These are phyloP conservation scores for Hyaloraphidium curvatum DNA, from an alignment of 192 early-diverging fungal species.

Conservation along the genomic window DNA sequence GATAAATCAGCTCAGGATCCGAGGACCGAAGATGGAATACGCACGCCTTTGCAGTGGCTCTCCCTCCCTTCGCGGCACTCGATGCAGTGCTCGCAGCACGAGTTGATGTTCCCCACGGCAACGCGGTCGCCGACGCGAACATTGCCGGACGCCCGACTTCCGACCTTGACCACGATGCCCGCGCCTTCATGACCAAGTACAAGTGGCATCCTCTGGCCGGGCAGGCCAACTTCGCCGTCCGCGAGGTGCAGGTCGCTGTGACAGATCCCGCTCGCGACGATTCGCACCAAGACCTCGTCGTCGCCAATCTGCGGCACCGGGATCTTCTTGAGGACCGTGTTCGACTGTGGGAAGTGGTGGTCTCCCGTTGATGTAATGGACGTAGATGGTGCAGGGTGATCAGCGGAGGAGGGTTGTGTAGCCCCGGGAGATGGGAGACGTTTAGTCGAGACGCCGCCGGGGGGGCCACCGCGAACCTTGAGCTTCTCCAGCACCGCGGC, in stretches of 20 bases:
- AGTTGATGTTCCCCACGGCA: neutral
- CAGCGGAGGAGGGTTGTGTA: too few relatives aligned
- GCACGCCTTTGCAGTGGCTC: neutral
- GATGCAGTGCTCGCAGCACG: neutral
- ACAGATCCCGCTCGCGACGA: neutral
- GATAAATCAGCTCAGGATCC: too few relatives aligned
- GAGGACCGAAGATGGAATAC: neutral
- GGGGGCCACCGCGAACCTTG: too few relatives aligned
- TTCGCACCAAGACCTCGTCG: neutral
- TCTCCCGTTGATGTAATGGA: too few relatives aligned
- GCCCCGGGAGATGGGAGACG: too few relatives aligned
- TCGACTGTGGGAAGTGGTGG: too few relatives aligned
- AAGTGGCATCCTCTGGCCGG: too few relatives aligned
- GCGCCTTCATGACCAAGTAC: neutral
- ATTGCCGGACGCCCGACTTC: neutral
- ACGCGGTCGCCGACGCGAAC: neutral
- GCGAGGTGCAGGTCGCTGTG: neutral
- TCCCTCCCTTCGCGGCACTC: slow-evolving; percentile 1
- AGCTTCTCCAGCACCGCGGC: too few relatives aligned
- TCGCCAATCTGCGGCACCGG: neutral
- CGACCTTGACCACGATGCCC: neutral
- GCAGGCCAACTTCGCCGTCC: neutral
- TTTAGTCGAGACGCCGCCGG: too few relatives aligned
- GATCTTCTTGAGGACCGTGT: neutral
- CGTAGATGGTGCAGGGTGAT: too few relatives aligned